These are phyloP conservation scores for Fusarium equiseti DNA, from an alignment of 2,329 filamentous ascomycete genomes.

Conservation along the genomic window DNA sequence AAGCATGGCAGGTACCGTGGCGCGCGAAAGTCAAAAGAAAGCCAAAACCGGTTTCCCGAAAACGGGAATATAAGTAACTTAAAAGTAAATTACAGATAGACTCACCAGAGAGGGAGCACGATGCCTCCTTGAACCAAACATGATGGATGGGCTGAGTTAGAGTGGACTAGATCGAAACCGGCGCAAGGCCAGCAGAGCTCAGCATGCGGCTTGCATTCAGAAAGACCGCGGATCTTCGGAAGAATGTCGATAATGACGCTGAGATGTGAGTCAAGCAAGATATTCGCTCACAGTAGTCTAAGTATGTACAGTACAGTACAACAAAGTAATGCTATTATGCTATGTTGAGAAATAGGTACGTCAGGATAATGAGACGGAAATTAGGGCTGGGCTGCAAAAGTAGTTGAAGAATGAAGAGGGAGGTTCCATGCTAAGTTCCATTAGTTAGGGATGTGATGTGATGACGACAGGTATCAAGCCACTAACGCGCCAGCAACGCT, in stretches of 20 bases:
- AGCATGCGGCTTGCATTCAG: conserved; percentile 38
- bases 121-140: conserved; percentile 67
- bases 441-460: conserved; percentile 30
- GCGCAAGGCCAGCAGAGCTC: conserved; percentile 40
- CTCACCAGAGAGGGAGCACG: conserved; percentile 63
- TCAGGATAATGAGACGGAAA: conserved; percentile 20
- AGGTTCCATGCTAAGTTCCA: conserved; percentile 28
- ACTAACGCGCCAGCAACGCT: conserved; percentile 32
- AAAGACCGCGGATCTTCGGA: conserved; percentile 24
- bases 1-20: conserved; percentile 14
- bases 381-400: conserved; percentile 28
- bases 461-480: conserved; percentile 48
- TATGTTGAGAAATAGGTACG: not conserved
- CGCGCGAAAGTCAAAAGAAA: conserved; percentile 42
- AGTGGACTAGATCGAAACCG: conserved; percentile 37
- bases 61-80: conserved; percentile 13
- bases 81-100: conserved; percentile 31
- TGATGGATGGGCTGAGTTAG: conserved; percentile 44
- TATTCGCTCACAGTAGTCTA: conserved; percentile 4
- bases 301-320: not conserved
- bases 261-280: conserved; percentile 26
- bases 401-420: conserved; percentile 24
- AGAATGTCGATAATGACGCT: conserved; percentile 12
- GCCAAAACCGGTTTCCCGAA: conserved; percentile 40
- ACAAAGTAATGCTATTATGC: conserved; percentile 7